Conservation (phyloP, 371 early-diverging fungal genomes). For the Apophysomyces sp. region DNA sequence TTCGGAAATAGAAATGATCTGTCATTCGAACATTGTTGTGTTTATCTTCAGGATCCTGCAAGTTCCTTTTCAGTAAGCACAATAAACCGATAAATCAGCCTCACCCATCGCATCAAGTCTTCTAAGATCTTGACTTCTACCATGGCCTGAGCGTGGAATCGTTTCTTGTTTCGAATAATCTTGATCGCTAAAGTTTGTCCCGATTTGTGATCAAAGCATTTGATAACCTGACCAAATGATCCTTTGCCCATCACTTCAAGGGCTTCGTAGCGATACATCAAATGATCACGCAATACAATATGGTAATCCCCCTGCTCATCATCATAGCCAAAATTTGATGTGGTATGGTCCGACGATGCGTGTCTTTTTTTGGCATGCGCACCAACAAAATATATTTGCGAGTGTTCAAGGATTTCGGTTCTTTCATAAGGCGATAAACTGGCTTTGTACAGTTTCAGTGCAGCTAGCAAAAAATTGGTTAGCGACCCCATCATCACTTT, state of each 20-base stretch:
- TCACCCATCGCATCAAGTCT: constrained; percentile 49
- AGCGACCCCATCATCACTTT: background rate
- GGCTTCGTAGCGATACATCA: constrained; percentile 83
- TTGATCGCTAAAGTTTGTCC: constrained; percentile 83
- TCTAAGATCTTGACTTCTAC: constrained; percentile 86
- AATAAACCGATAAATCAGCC: too few relatives aligned
- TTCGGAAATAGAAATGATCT: constrained; percentile 90
- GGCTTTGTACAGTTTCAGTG: constrained; percentile 58
- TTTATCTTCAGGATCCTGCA: constrained; percentile 78
- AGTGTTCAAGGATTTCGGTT: constrained; percentile 77
- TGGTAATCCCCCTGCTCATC: constrained; percentile 85
- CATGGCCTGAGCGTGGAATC: constrained; percentile 86
- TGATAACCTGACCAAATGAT: constrained; percentile 90
- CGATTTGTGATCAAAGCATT: constrained; percentile 77
- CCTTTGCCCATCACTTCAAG: constrained; percentile 84
- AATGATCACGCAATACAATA: constrained; percentile 73
- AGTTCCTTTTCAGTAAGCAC: too few relatives aligned
- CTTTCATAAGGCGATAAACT: constrained; percentile 79
- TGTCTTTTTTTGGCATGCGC: constrained; percentile 61
- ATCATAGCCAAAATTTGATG: constrained; percentile 76
- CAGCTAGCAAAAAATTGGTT: constrained; percentile 16
- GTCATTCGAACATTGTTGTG: constrained; percentile 85
- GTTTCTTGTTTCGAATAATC: constrained; percentile 85
- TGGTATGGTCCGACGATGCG: constrained; percentile 41
- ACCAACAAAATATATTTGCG: constrained; percentile 86